These are phyloP conservation scores for Brassica juncea DNA, from an alignment of 345 rosid genomes.

Conservation along the genomic window DNA sequence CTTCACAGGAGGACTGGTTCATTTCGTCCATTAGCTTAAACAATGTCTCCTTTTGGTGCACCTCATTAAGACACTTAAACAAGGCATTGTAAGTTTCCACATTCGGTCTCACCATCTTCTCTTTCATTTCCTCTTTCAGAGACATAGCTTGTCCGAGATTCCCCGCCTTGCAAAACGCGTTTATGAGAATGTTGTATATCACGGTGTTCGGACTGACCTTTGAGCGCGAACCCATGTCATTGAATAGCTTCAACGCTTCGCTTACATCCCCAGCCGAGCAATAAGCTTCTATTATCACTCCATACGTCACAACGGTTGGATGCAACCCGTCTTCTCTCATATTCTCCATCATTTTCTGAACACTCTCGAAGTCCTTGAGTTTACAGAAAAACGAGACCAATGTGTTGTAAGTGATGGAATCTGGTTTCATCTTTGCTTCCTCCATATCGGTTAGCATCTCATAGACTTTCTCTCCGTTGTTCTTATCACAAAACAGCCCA, in stretches of 20 bases:
- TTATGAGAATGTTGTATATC: slow-evolving; percentile 71
- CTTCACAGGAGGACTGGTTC: slow-evolving; percentile 61
- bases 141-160: slow-evolving; percentile 47
- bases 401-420: slow-evolving; percentile 63
- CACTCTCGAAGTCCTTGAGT: slow-evolving; percentile 46
- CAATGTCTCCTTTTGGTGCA: slow-evolving; percentile 49
- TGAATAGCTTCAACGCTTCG: slow-evolving; percentile 71
- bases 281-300: slow-evolving; percentile 60
- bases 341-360: slow-evolving; percentile 46
- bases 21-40: slow-evolving; percentile 66
- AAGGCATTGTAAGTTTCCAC: slow-evolving; percentile 68
- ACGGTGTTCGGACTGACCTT: slow-evolving; percentile 63
- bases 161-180: slow-evolving; percentile 53
- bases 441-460: slow-evolving; percentile 69
- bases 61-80: slow-evolving; percentile 62
- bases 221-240: slow-evolving; percentile 46
- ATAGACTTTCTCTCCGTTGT: slow-evolving; percentile 53
- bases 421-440: slow-evolving; percentile 52
- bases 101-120: slow-evolving; percentile 57
- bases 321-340: slow-evolving; percentile 56
- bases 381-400: slow-evolving; percentile 56
- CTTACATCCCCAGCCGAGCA: slow-evolving; percentile 54
- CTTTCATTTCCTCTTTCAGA: slow-evolving; percentile 68
- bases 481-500: slow-evolving; percentile 59
- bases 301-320: slow-evolving; percentile 63